Base-by-base conservation (phyloP, 331 rosid genomes). In the Acacia concinna region DNA sequence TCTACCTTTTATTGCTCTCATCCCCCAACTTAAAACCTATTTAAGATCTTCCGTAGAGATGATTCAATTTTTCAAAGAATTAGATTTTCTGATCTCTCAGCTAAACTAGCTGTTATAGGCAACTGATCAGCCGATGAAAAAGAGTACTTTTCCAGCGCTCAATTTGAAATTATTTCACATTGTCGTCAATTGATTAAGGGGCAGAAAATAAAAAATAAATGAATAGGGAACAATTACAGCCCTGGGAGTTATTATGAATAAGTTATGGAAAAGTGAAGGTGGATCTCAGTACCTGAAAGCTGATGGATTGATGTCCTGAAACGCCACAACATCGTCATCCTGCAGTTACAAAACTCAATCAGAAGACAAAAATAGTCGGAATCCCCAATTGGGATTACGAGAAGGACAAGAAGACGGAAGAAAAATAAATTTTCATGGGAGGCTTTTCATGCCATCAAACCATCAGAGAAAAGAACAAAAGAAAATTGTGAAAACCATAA, bases 271-370 rank as follows among this genome's bases (percentile, higher is more conserved):
- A 51, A 35, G 21, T n/a, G 20, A 4, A 60, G 41, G 28, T 25
- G 0, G 18, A 18, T 49, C 5, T 57, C 70, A 63, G 46, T 68
- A 91, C 98, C 98, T 89, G 81, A 80, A 62, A 85, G 98, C 97
- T 34, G 97, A 81, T 8, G 97, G 97, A 59, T 75, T 81, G 80
- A 87, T 86, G 76, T 93, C 97, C 71, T 64, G 89, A 66, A 93
- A 91, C 25, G 92, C 95, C 72, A 91, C 89, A 27, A 91, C 92
- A 77, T 77, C 88, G 60, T 91, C 89, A 70, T 93, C 98, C 97
- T 91, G 91, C 82, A 75, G 28, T 78, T 32, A 25, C 31, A 52
- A 77, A 72, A 79, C 40, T 62, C 52, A 73, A 85, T 85, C 52
- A 84, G 72, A 54, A 83, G 49, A 30, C 34, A 28, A 17, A 23